phyloP scores from a whole-genome alignment of 164 flowering plant species.

The Houttuynia cordata region DNA sequence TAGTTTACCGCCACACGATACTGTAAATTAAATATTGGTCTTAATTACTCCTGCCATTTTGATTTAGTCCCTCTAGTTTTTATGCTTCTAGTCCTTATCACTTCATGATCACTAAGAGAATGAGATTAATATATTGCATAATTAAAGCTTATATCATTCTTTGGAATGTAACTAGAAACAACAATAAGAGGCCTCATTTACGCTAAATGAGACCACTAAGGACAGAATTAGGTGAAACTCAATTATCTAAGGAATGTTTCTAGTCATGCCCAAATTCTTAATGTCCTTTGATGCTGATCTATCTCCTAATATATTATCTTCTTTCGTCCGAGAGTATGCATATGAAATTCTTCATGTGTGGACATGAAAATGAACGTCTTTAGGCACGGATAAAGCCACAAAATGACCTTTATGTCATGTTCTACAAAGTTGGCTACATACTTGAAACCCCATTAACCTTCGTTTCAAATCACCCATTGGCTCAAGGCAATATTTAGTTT shows the following conservation, averaged over 20 bases:
- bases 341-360: neutral
- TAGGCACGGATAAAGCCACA: neutral
- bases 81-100: neutral
- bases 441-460: neutral
- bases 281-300: neutral
- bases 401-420: neutral
- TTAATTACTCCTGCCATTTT: too few relatives aligned
- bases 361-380: neutral
- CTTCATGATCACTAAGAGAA: neutral
- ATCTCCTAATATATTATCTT: neutral
- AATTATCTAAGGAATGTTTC: neutral
- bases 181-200: neutral
- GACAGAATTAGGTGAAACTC: slow-evolving; percentile 3
- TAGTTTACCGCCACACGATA: too few relatives aligned
- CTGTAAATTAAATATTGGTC: too few relatives aligned
- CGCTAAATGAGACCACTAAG: neutral
- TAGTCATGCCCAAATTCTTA: neutral
- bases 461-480: neutral
- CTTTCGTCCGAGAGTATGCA: neutral
- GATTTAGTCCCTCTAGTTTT: neutral
- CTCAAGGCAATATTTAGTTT: too few relatives aligned
- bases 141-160: neutral
- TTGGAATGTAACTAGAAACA: neutral
- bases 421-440: neutral
- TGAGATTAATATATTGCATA: neutral